Conservation (phyloP, 1,284 basidiomycete genomes). For the Sanguinoderma infundibulare region DNA sequence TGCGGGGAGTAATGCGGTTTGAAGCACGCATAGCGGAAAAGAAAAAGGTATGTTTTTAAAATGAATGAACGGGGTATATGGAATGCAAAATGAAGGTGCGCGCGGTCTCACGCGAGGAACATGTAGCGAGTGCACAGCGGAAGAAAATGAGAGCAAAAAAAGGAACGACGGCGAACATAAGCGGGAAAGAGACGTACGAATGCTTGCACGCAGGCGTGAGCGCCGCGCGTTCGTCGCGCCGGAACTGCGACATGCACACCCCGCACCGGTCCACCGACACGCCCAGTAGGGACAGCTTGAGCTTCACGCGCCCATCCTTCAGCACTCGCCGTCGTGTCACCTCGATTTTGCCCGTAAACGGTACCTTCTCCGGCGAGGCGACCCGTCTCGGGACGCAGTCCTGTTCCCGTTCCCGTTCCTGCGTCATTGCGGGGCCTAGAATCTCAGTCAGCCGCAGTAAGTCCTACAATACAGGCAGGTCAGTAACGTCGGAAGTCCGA, state of each 20-base stretch:
- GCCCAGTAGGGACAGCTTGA: conserved; percentile 78
- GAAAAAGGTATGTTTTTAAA: background rate
- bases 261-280: conserved; percentile 78
- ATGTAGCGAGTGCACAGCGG: background rate
- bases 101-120: background rate
- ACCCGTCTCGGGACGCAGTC: conserved; percentile 20
- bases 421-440: conserved; percentile 54
- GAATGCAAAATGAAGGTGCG: background rate
- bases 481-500: background rate
- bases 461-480: conserved; percentile 42
- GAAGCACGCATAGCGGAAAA: background rate
- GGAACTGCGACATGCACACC: conserved; percentile 82
- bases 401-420: background rate
- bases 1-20: background rate
- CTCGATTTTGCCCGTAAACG: conserved; percentile 65
- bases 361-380: conserved; percentile 25
- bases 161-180: background rate
- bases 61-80: background rate
- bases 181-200: conserved; percentile 45
- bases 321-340: conserved; percentile 69
- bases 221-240: conserved; percentile 57
- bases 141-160: background rate
- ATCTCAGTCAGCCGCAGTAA: conserved; percentile 65
- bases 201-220: conserved; percentile 74
- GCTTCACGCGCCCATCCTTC: conserved; percentile 74